Base-by-base conservation (phyloP, 495 filamentous ascomycete species). In the Xylaria longipes region DNA sequence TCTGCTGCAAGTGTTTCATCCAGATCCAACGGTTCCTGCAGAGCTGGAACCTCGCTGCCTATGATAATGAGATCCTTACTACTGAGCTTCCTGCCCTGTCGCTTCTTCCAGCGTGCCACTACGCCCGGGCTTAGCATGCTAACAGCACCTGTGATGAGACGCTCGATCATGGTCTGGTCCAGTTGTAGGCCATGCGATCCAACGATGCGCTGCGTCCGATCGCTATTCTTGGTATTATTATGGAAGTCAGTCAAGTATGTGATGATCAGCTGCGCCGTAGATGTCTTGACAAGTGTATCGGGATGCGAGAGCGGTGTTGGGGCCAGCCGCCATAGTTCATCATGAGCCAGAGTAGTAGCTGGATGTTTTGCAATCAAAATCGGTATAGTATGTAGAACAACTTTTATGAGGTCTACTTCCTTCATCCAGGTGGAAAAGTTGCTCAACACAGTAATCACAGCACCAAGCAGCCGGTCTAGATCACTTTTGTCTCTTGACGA, bases 391-490 rank as follows among this genome's bases (percentile, higher is more conserved):
- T 90, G 88, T 20, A 97, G 85, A 8, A 92, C 84, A 50, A 89
- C 91, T 76, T 94, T 92, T 20, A 96, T 85, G n/a, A 94, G 83
- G 78, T 97, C 92, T 88, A 91, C 93, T 69, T 94, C 90, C 4
- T 72, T 76, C 8, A 67, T 65, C 20, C 72, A 81, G 62, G 54
- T 87, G 84, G 57, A 76, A 70, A 58, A 78, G 2, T 82, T 82
- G 25, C 84, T 84, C 5, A 89, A 73, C 81, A 87, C 71, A 22
- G 83, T 72, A 5, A 82, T 80, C 17, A 93, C 68, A 65, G 82
- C 82, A 56, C 72, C 68, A 3, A 79, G 70, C 17, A 85, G 74
- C 3, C 80, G 87, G 0, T 82, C 79, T 25, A 88, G 74, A 74
- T 94, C 88, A 74, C 91, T 92, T 54, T 87, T 87, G 69, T 89